Conservation (phyloP, 345 rosid species). For the Eucalyptus tenuipes region DNA sequence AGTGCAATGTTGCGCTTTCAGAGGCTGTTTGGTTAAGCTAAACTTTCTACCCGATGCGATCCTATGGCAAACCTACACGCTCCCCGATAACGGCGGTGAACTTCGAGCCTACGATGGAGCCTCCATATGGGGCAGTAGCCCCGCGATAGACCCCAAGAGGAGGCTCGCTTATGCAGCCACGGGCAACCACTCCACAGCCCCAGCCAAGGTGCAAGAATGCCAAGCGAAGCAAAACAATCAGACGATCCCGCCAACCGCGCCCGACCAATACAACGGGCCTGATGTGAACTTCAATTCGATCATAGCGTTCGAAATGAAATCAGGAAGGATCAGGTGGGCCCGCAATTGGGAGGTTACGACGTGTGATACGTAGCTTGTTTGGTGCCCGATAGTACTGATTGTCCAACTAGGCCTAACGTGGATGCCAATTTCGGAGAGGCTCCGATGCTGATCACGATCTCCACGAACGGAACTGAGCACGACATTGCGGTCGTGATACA, state of each 20-base stretch:
- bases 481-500: conserved; percentile 5
- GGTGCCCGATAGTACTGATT: conserved; percentile 24
- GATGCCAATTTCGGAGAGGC: conserved; percentile 30
- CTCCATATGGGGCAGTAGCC: conserved; percentile 45
- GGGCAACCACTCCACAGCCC: conserved; percentile 25
- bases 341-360: conserved; percentile 28
- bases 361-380: conserved; percentile 23
- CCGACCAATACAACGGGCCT: conserved; percentile 24
- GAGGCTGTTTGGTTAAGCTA: conserved; percentile 21
- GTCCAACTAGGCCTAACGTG: conserved; percentile 33
- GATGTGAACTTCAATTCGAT: conserved; percentile 20
- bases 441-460: conserved; percentile 12
- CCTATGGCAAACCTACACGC: conserved; percentile 22
- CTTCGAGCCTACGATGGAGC: conserved; percentile 31
- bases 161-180: conserved; percentile 22
- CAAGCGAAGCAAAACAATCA: conserved; percentile 25
- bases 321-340: conserved; percentile 22
- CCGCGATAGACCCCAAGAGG: conserved; percentile 21
- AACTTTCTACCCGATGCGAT: conserved; percentile 1
- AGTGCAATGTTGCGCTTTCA: conserved; percentile 24
- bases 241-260: conserved; percentile 16
- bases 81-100: conserved; percentile 32
- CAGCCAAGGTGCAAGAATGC: conserved; percentile 18
- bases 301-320: conserved; percentile 11
- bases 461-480: background rate